These are phyloP conservation scores for Alternaria sp. DNA, from an alignment of 2,329 filamentous ascomycete species.

Conservation along the genomic window DNA sequence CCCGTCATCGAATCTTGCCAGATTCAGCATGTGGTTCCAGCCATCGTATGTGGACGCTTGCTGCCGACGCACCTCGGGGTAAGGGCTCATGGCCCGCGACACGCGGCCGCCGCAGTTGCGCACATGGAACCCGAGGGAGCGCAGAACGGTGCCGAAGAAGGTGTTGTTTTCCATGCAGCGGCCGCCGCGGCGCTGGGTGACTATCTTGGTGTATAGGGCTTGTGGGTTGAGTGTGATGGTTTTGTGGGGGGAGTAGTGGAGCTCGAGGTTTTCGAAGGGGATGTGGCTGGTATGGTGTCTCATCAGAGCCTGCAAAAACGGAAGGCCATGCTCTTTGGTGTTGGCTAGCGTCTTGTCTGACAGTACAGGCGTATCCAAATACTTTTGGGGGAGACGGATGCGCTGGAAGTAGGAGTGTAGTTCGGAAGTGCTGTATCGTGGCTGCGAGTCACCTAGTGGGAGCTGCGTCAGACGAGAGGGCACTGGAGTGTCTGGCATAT, in stretches of 20 bases:
- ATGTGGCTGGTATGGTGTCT: neutral
- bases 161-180: conserved; percentile 65
- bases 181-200: conserved; percentile 54
- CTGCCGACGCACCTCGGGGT: conserved; percentile 12
- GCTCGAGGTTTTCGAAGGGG: conserved; percentile 17
- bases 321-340: neutral
- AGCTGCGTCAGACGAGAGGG: neutral
- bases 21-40: conserved; percentile 51
- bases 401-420: neutral
- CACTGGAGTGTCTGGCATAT: neutral
- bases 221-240: conserved; percentile 54
- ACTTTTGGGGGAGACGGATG: neutral
- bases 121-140: conserved; percentile 56
- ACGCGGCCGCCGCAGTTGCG: conserved; percentile 24
- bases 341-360: neutral
- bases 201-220: conserved; percentile 57
- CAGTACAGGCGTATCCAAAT: neutral
- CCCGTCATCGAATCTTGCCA: conserved; percentile 38
- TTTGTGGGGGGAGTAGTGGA: conserved; percentile 46
- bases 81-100: conserved; percentile 18
- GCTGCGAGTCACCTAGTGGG: neutral
- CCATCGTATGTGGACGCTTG: conserved; percentile 18
- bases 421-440: neutral
- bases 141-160: conserved; percentile 57
- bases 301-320: neutral